Evolutionary conservation across 306 rosid genomes (phyloP), one percentile per base, ranked within the genome.

Genomic region (Dicorynia guianensis): DNA sequence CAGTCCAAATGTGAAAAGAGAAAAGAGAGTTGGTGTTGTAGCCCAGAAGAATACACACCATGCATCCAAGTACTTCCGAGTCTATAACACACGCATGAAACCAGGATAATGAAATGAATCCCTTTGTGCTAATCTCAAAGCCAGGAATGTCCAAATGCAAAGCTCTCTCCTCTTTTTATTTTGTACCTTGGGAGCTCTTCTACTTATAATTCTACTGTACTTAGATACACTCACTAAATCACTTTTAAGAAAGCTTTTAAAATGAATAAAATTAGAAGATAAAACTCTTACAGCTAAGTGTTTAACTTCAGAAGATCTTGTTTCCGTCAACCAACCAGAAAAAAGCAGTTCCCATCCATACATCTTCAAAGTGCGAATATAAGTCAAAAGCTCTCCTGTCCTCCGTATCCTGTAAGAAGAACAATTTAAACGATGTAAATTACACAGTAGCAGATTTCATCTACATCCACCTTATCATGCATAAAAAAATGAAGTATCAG

Each of bases 41-140:
- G 98, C 98, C 98, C 98, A 94, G 85, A 94, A 94, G 86, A 94
- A 94, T 67, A 94, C 97, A 54, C 98, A 94, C 98, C 98, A 94
- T 11, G 98, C 98, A 82, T 94, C 98, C 80, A 94, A 80, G 88
- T 94, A 94, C 68, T 94, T 94, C 75, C 97, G 89, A n/a, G 92
- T 92, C 98, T 94, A 76, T 60, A 50, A 67, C 83, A 64, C 71
- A 68, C n/a, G 67, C 63, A 69, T 66, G 81, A 39, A 76, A 82
- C 67, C 61, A 60, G 60, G 69, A 60, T 82, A 74, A 52, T 1
- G 49, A 36, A 79, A 58, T 39, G 39, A 35, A 11, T 68, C 55
- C 57, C 36, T 67, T 63, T 33, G 58, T 57, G 67, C n/a, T 71
- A 71, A 47, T 68, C 63, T 77, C 48, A 47, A 62, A 40, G 25